These are phyloP conservation scores for Cladophialophora immunda DNA, from an alignment of 2,329 filamentous ascomycete genomes.

Conservation along the genomic window DNA sequence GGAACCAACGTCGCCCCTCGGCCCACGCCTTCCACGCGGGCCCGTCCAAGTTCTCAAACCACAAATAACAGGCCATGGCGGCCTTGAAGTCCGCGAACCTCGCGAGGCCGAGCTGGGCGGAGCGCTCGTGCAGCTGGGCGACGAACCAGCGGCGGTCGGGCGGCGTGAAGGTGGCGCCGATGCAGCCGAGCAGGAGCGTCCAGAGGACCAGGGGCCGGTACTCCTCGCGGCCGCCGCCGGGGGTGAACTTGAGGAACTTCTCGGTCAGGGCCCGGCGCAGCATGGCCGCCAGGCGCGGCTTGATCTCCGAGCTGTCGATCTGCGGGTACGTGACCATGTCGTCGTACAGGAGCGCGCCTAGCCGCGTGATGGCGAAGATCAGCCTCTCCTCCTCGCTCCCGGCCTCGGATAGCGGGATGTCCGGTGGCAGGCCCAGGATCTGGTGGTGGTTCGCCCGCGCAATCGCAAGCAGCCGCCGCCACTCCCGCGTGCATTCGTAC, in stretches of 20 bases:
- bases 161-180: conserved; percentile 10
- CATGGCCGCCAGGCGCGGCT: neutral
- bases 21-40: neutral
- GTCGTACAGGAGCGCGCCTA: conserved; percentile 11
- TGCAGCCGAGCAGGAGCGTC: conserved; percentile 14
- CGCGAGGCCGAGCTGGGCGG: neutral
- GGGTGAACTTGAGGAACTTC: neutral
- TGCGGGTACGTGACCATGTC: conserved; percentile 18
- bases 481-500: neutral
- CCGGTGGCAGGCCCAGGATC: conserved; percentile 1
- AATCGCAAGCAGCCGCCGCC: neutral
- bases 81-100: conserved; percentile 6
- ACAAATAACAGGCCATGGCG: neutral
- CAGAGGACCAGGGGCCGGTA: conserved; percentile 6
- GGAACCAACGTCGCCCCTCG: neutral
- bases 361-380: conserved; percentile 1
- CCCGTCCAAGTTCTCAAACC: conserved; percentile 1
- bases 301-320: conserved; percentile 11
- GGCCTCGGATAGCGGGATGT: neutral
- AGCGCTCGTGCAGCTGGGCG: conserved; percentile 10
- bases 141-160: conserved; percentile 11
- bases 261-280: neutral
- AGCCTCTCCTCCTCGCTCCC: conserved; percentile 5
- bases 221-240: neutral
- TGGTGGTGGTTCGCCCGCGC: conserved; percentile 14